A percentile compares a stretch with the other conserved stretches of the same genome.
Evolutionary conservation across 164 flowering plant species (phyloP).

Genomic region (Cinnamomum micranthum): DNA sequence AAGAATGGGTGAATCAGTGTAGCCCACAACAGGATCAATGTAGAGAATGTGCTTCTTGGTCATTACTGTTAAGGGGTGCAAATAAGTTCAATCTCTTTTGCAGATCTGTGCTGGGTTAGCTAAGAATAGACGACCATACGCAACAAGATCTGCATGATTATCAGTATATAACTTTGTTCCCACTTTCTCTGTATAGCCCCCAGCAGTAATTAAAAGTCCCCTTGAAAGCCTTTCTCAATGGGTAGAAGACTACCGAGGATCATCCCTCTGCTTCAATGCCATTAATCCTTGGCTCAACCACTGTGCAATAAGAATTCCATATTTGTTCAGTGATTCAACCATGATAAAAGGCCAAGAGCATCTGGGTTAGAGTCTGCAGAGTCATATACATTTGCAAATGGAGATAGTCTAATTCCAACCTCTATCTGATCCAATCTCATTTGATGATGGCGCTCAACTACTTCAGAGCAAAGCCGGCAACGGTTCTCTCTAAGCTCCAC

Average conservation of each 20-base stretch:
- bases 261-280: constrained; percentile 20
- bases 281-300: constrained; percentile 55
- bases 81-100: constrained; percentile 33
- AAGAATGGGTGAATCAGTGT: constrained; percentile 39
- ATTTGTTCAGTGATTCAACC: constrained; percentile 41
- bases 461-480: constrained; percentile 6
- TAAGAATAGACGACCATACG: constrained; percentile 32
- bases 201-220: constrained; percentile 24
- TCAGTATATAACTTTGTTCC: constrained; percentile 33
- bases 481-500: constrained; percentile 7
- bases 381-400: constrained; percentile 21
- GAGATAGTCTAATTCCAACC: constrained; percentile 6
- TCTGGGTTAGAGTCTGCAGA: constrained; percentile 48
- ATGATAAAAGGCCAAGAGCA: constrained; percentile 47
- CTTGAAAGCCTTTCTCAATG: constrained; percentile 44
- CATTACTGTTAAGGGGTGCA: constrained; percentile 33
- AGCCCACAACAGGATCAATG: constrained; percentile 31
- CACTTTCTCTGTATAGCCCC: constrained; percentile 34
- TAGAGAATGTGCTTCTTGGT: constrained; percentile 28
- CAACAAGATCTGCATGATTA: constrained; percentile 29
- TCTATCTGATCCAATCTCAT: constrained; percentile 7
- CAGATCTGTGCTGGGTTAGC: constrained; percentile 42
- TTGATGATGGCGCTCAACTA: neutral
- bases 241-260: constrained; percentile 36
- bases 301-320: constrained; percentile 34